phyloP scores from a whole-genome alignment of 768 basidiomycete species.

The Candolleomyces eurysporus region DNA sequence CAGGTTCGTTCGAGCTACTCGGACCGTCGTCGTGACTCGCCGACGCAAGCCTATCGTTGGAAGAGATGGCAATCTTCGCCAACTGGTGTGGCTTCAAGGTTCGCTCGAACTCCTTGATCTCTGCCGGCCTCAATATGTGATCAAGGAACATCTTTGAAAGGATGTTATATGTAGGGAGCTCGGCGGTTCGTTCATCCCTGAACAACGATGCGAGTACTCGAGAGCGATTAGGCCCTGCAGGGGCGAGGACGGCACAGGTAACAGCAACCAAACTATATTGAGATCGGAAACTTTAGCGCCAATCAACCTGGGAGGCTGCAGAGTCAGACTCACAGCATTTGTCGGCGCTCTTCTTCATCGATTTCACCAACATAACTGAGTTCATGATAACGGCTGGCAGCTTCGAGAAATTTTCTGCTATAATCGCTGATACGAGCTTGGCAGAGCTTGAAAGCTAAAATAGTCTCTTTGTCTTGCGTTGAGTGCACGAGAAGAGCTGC shows the following conservation, averaged over 20 bases:
- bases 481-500: slow-evolving; percentile 88
- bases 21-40: slow-evolving; percentile 56
- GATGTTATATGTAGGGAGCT: slow-evolving; percentile 83
- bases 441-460: slow-evolving; percentile 85
- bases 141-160: slow-evolving; percentile 98
- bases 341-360: slow-evolving; percentile 88
- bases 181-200: slow-evolving; percentile 85
- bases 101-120: slow-evolving; percentile 87
- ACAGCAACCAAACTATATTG: slow-evolving; percentile 79
- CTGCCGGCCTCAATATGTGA: slow-evolving; percentile 87
- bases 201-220: slow-evolving; percentile 90
- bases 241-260: slow-evolving; percentile 94
- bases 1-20: slow-evolving; percentile 44
- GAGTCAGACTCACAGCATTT: slow-evolving; percentile 72
- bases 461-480: slow-evolving; percentile 73
- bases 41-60: slow-evolving; percentile 77
- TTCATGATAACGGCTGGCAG: slow-evolving; percentile 92
- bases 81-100: slow-evolving; percentile 91
- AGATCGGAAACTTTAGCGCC: slow-evolving; percentile 2
- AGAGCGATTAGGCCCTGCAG: slow-evolving; percentile 95
- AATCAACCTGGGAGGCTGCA: background rate
- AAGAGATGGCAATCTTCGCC: slow-evolving; percentile 83
- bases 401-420: slow-evolving; percentile 89
- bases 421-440: slow-evolving; percentile 96
- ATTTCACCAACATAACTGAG: slow-evolving; percentile 88